Evolutionary conservation across 1,139 yeast species (phyloP).

Genomic region (Wickerhamomyces sp.): DNA sequence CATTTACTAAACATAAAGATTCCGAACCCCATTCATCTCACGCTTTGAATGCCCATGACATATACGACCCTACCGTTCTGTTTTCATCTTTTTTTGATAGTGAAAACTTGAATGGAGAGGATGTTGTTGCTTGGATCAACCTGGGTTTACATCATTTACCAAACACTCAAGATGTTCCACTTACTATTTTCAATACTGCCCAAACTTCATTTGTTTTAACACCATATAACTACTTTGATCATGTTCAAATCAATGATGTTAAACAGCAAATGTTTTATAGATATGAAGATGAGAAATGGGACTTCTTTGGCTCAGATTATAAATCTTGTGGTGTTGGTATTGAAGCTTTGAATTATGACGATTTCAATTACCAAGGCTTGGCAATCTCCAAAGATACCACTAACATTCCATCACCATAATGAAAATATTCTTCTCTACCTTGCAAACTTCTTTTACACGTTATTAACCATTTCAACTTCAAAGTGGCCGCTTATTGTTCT

Average conservation of each 20-base stretch:
- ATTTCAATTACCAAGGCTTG: constrained; percentile 16
- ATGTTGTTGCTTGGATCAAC: constrained; percentile 24
- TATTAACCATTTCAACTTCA: too few relatives aligned
- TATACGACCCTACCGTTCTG: constrained; percentile 19
- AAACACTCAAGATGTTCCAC: constrained; percentile 25
- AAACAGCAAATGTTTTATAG: constrained; percentile 19
- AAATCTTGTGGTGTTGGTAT: constrained; percentile 15
- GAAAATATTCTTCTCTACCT: too few relatives aligned
- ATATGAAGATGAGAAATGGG: constrained; percentile 15
- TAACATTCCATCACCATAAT: background rate
- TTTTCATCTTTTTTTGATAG: constrained; percentile 20
- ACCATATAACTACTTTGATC: constrained; percentile 25
- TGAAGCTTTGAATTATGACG: constrained; percentile 8
- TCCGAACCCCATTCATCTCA: constrained; percentile 22
- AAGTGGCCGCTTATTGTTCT: too few relatives aligned
- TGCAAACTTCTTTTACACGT: too few relatives aligned
- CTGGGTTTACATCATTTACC: constrained; percentile 25
- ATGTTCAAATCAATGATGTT: constrained; percentile 20
- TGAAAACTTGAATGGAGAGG: constrained; percentile 22
- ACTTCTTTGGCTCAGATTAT: constrained; percentile 18
- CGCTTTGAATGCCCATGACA: constrained; percentile 20
- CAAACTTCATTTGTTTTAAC: constrained; percentile 20
- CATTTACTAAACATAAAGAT: constrained; percentile 22
- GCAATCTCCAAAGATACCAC: constrained; percentile 15
- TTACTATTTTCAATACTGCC: constrained; percentile 24